Base-by-base conservation (phyloP, 73 alveolate genomes). In the Paramecium sexaurelia region DNA sequence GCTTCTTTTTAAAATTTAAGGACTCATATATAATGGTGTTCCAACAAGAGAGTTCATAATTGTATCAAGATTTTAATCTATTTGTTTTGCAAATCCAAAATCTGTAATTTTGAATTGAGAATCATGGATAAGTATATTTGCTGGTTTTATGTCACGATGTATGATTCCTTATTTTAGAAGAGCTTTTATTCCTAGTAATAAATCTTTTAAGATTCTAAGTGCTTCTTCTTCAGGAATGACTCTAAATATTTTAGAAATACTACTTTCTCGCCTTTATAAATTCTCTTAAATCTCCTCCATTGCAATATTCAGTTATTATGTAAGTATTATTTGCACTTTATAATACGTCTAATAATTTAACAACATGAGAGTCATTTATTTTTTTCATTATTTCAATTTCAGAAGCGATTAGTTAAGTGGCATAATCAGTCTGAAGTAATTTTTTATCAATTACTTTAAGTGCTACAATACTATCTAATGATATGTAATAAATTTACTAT, bases 1-100 rank as follows among this genome's bases (percentile, higher is more conserved):
- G 26, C 57, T 10, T 67, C 92, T 85, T 55, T 75, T 67, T 35
- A 92, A 55, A 17, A 85, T 87, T 85, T 92, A 66, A 9, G 95
- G 95, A 43, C 92, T 73, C 90, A 92, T 67, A 61, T 92, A 92
- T 20, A 69, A 56, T n/a, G 95, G 95, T 1, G 93, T 92, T 19
- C 95, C 95, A 1, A 92, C 92, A 6, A 92, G 86, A 11, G 90
- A 82, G 3, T 78, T 69, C 91, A 82, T 92, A 10, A 92, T 82
- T 32, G 85, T 39, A 35, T 92, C 95, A 17, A 27, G 68, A 17
- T 85, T 32, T 36, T 32, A 47, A 66, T 55, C 85, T 17, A 86
- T 40, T 66, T 57, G 20, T 86, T 73, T 86, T 24, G 93, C 93
- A 86, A 86, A 86, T 3, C 93, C 93, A 66, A 86, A 86, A 61